A percentile compares a stretch with the other conserved stretches of the same genome.
phyloP scores from a whole-genome alignment of 2,329 filamentous ascomycete species.

The Lachnellula occidentalis region DNA sequence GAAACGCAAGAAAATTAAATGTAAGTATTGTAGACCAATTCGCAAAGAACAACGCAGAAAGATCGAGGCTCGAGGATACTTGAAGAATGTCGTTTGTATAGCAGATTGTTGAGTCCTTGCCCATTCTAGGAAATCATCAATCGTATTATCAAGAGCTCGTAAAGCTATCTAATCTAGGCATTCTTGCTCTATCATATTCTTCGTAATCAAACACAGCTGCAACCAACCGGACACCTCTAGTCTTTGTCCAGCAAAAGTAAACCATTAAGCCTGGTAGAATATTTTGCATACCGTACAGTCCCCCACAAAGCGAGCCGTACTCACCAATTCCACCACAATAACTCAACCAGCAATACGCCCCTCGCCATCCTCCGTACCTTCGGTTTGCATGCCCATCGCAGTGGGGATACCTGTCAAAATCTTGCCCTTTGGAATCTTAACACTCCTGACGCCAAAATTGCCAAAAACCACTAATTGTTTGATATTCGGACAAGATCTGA shows the following conservation, averaged over 20 bases:
- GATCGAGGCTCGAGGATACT: too few relatives aligned
- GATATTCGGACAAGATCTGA: slow-evolving; percentile 56
- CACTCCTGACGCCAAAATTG: slow-evolving; percentile 55
- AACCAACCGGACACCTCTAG: not conserved
- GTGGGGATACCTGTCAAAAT: slow-evolving; percentile 55
- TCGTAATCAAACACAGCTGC: not conserved
- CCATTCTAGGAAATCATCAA: too few relatives aligned
- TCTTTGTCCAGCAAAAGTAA: too few relatives aligned
- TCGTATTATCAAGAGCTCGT: too few relatives aligned
- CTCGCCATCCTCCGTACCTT: slow-evolving; percentile 38
- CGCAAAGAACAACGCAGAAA: too few relatives aligned
- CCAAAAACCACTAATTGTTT: slow-evolving; percentile 58
- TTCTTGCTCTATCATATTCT: too few relatives aligned
- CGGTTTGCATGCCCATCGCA: slow-evolving; percentile 54
- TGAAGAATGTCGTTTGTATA: too few relatives aligned
- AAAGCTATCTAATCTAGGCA: too few relatives aligned
- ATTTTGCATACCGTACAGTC: not conserved
- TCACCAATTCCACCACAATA: not conserved
- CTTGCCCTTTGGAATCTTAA: slow-evolving; percentile 48
- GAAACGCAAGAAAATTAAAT: too few relatives aligned
- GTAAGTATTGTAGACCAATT: too few relatives aligned
- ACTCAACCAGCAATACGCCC: slow-evolving; percentile 7
- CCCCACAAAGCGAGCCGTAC: not conserved
- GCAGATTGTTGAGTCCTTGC: too few relatives aligned
- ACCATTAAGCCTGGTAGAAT: not conserved